Conservation (phyloP, 1,284 basidiomycete genomes). For the Austroboletus novae-zelandiae region DNA sequence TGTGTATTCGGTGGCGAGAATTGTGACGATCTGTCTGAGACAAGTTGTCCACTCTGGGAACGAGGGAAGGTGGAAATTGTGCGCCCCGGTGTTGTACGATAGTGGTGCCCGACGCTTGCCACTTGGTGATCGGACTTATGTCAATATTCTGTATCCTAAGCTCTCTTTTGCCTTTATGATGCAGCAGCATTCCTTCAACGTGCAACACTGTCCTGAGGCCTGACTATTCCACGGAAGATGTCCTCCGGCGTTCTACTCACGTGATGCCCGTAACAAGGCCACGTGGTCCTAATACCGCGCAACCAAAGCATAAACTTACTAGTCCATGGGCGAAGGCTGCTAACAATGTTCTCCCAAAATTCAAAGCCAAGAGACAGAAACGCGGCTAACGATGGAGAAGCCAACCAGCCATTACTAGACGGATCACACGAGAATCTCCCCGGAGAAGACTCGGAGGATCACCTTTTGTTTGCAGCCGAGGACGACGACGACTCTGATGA, state of each 20-base stretch:
- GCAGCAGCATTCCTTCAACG: no score
- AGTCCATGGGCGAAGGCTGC: slow-evolving; percentile 19
- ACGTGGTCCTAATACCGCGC: slow-evolving; percentile 6
- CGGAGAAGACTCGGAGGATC: slow-evolving; percentile 25
- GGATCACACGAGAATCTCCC: slow-evolving; percentile 38
- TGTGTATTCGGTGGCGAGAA: no score
- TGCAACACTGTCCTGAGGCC: no score
- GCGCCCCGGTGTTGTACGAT: no score
- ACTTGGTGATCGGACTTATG: no score
- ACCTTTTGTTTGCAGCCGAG: slow-evolving; percentile 45
- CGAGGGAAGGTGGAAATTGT: no score
- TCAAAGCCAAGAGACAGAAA: slow-evolving; percentile 31
- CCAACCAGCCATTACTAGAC: slow-evolving; percentile 53
- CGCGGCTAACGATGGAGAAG: slow-evolving; percentile 39
- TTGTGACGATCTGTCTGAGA: no score
- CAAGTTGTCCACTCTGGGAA: no score
- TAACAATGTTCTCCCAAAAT: slow-evolving; percentile 41
- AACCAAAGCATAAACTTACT: background rate
- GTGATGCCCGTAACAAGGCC: slow-evolving; percentile 10
- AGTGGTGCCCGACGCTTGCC: no score
- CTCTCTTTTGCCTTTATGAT: no score
- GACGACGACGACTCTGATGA: slow-evolving; percentile 45
- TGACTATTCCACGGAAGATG: no score
- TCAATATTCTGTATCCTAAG: no score
- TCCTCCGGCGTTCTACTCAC: slow-evolving; percentile 5